Evolutionary conservation across 2,329 filamentous ascomycete genomes (phyloP), one percentile per base, ranked within the genome.

Genomic region (Westerdykella aurantiaca): DNA sequence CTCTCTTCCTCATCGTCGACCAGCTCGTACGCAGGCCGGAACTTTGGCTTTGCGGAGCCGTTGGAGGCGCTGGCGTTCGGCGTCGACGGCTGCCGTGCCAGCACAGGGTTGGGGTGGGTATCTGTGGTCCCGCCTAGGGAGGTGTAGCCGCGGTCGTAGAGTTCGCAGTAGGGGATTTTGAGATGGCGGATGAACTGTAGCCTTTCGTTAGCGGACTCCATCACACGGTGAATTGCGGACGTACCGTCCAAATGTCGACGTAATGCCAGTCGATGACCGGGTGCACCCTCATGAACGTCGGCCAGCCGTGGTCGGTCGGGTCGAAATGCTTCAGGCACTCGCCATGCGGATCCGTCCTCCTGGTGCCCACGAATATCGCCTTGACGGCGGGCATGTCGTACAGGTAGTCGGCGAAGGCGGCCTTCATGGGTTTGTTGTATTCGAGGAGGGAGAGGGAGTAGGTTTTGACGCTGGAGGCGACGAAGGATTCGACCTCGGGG

Each of bases 201-300:
- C 33, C 21, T 21, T 13, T 39, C 16, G 41, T 21, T 21, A 39
- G 34, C n/a, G 14, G 10, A 4, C 5, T 40, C 29, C 6, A 9
- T 7, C 9, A 3, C 16, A 5, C 16, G 4, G 9, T 46, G 33
- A 29, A 17, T 21, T 3, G 21, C 14, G 18, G 21, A 37, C 87
- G 74, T 61, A 94, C 89, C 14, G 83, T 81, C 93, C 93, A 97
- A 42, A 97, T 91, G 66, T 97, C 91, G 10, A 81, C 80, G 67
- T 96, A 95, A 66, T 93, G 88, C 93, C 93, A 98, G 69, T 98
- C 93, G 61, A 98, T 90, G 9, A 98, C 86, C 0, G 93, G 91
- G 68, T 98, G 89, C 47, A 97, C 77, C 46, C 93, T 81, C 83
- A 97, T 90, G 60, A 97, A 95, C 35, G 76, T 72, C 31, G 93